Evolutionary conservation across 2,329 filamentous ascomycete genomes (phyloP).

Genomic region (Aspergillus clavatus): DNA sequence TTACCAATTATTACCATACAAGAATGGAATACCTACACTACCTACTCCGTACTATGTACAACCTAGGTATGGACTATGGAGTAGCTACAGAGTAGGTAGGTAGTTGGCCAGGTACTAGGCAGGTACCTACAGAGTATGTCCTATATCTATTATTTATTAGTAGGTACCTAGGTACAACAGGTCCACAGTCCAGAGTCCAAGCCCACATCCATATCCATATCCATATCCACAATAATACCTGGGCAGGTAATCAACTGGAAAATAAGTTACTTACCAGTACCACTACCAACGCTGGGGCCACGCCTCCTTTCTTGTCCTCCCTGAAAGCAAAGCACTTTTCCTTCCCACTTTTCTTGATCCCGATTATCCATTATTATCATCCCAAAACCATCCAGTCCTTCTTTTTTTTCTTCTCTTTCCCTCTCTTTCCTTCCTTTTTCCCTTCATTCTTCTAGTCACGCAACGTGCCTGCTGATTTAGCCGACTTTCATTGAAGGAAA

Average conservation of each 20-base stretch:
- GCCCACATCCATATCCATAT: no score
- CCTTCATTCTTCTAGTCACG: conserved; percentile 20
- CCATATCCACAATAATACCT: no score
- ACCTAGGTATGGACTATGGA: no score
- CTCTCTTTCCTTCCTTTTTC: conserved; percentile 34
- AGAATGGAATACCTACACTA: no score
- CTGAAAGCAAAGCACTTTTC: conserved; percentile 19
- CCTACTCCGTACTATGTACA: no score
- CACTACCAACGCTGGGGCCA: conserved; percentile 19
- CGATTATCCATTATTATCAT: background rate
- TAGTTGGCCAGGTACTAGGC: no score
- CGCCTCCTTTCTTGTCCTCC: conserved; percentile 30
- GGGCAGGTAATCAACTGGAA: no score
- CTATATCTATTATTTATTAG: no score
- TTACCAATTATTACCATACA: no score
- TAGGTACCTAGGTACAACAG: no score
- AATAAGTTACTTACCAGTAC: conserved; percentile 10
- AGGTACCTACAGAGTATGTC: no score
- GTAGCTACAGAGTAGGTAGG: background rate
- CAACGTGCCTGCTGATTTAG: conserved; percentile 30
- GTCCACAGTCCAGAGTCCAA: no score
- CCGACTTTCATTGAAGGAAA: conserved; percentile 17
- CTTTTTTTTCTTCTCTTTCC: conserved; percentile 30
- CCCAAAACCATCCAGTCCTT: conserved; percentile 17
- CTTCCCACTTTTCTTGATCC: conserved; percentile 10